Percentiles rank a stretch among this genome's conserved stretches.
Evolutionary conservation across 257 asterid species (phyloP).

Genomic region (Solanum sitiens): DNA sequence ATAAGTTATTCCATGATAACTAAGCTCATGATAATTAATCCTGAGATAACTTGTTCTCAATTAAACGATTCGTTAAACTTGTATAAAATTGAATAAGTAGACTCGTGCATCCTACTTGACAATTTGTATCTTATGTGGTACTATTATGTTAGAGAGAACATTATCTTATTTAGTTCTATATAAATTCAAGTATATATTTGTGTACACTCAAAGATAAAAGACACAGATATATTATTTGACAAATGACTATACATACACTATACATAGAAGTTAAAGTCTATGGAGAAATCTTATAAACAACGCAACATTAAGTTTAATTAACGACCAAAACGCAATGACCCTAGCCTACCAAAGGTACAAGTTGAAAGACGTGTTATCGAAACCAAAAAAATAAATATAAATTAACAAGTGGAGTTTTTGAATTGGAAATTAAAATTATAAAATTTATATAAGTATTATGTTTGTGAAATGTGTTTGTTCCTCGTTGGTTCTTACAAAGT

Average conservation of each 20-base stretch:
- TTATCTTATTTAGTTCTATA: too few species aligned
- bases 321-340: background rate
- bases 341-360: background rate
- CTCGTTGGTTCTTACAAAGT: background rate
- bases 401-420: background rate
- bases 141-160: too few species aligned
- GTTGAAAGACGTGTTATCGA: background rate
- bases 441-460: background rate
- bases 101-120: background rate
- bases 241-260: background rate
- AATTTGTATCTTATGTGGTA: background rate
- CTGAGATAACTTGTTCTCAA: too few species aligned
- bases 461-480: background rate
- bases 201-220: too few species aligned
- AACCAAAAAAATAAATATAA: background rate
- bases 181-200: too few species aligned
- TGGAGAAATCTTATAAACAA: background rate
- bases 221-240: too few species aligned
- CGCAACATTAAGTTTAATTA: background rate
- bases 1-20: too few species aligned
- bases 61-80: too few species aligned
- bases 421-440: background rate
- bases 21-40: too few species aligned
- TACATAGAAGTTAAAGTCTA: background rate
- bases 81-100: too few species aligned